Evolutionary conservation across 208 protist genomes (phyloP).

Genomic region (Crithidia brevicula): DNA sequence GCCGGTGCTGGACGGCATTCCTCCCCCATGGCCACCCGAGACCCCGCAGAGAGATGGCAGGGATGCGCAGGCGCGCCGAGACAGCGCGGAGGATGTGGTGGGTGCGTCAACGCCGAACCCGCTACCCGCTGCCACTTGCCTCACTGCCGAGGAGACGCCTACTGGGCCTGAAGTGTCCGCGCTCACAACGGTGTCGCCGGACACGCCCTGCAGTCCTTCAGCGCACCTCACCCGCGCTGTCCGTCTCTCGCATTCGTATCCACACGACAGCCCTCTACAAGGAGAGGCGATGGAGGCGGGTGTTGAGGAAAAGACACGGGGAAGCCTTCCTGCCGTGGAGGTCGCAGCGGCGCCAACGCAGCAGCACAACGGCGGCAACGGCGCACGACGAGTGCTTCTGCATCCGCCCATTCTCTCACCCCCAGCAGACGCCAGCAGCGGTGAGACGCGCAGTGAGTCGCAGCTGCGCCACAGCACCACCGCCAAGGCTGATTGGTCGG

Average conservation of each 20-base stretch:
- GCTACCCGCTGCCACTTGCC: background rate
- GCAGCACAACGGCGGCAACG: background rate
- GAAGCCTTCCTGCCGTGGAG: background rate
- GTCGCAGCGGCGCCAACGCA: background rate
- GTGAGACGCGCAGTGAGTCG: background rate
- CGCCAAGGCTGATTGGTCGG: conserved; percentile 20
- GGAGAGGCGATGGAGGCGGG: too few species aligned
- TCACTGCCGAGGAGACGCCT: conserved; percentile 9
- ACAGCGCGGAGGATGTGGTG: background rate
- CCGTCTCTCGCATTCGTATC: too few species aligned
- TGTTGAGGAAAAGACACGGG: background rate
- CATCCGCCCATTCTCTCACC: conserved; percentile 5
- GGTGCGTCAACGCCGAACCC: background rate
- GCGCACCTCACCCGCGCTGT: background rate
- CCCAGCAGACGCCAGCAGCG: background rate
- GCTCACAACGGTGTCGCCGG: conserved; percentile 21
- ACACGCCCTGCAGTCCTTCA: conserved; percentile 18
- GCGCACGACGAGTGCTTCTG: conserved; percentile 1
- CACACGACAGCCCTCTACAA: too few species aligned
- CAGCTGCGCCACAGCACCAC: background rate
- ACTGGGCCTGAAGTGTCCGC: conserved; percentile 13
- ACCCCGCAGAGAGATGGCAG: background rate
- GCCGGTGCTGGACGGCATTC: conserved; percentile 27
- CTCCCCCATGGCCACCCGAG: conserved; percentile 18
- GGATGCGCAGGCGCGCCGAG: background rate